Conservation (phyloP, 306 rosid species). For the Medicago arabica region DNA sequence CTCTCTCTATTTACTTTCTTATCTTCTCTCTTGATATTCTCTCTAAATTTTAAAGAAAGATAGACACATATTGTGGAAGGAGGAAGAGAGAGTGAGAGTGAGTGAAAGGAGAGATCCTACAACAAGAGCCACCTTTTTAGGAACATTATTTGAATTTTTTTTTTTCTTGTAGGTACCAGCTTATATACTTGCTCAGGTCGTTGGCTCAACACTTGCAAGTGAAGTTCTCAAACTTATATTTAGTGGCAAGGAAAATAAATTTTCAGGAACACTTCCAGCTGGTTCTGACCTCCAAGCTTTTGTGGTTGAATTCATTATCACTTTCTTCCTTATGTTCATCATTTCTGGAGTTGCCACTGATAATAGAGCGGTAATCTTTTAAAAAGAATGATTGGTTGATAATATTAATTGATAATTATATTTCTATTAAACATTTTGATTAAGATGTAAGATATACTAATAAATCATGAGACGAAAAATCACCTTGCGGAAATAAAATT, state of each 20-base stretch:
- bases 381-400: not conserved
- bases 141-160: not conserved
- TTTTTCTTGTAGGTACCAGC: slow-evolving; percentile 58
- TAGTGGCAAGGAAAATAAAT: slow-evolving; percentile 46
- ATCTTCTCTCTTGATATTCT: too few species aligned
- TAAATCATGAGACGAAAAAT: too few species aligned
- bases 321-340: slow-evolving; percentile 78
- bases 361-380: slow-evolving; percentile 63
- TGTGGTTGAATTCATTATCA: slow-evolving; percentile 77
- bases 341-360: slow-evolving; percentile 85
- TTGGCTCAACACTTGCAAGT: slow-evolving; percentile 76
- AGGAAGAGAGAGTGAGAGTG: too few species aligned
- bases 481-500: too few species aligned
- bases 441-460: too few species aligned
- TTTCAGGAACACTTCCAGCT: slow-evolving; percentile 61
- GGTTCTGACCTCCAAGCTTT: slow-evolving; percentile 64
- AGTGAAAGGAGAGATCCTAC: too few species aligned
- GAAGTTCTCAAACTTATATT: slow-evolving; percentile 71
- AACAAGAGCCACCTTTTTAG: too few species aligned
- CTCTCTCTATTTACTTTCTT: too few species aligned
- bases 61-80: too few species aligned
- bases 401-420: not conserved
- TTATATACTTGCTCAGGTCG: slow-evolving; percentile 60
- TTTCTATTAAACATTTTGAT: too few species aligned
- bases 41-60: too few species aligned